Evolutionary conservation across 371 early-diverging fungal genomes (phyloP), one percentile per base, ranked within the genome.

Genomic region (Mucor velutinosus): DNA sequence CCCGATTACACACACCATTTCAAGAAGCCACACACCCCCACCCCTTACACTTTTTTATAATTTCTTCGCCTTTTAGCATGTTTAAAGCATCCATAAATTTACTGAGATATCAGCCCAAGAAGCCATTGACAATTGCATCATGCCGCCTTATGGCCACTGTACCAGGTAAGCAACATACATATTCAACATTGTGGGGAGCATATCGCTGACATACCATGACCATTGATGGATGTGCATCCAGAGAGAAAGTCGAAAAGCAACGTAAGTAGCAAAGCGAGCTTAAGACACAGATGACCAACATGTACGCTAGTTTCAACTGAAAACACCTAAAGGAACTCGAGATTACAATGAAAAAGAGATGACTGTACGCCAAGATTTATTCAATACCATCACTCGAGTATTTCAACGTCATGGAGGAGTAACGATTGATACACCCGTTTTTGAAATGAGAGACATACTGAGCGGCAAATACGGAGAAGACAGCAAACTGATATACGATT

Each of bases 401-500:
- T 99, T 99, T 82, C 92, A 96, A 76, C 86, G 88, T 47, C 98
- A 99, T 86, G 99, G 99, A 35, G 99, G 93, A n/a, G 94, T 98
- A 21, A 95, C 98, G 0, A 97, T 99, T 66, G 99, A 99, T 64
- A 99, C 99, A 3, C 99, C 99, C 2, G 99, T 98, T 14, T 99
- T 99, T 86, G 99, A 99, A 79, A 62, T 77, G 45, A 60, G 67
- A 23, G 96, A 97, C 66, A 96, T 99, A 66, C 86, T 99, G 23
- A 77, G 92, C 4, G 98, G 99, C 66, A 99, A 99, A 81, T 99
- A 99, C 71, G 99, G 99, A 23, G 99, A 99, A 77, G 99, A 99
- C 83, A 92, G 93, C 75, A 99, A 99, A 83, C 87, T 99, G 61
- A 99, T 99, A 67, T 99, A 97, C 73, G 98, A 99, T 79, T 82